Conservation (phyloP, 2,329 filamentous ascomycete genomes). For the Diaporthe sp. region DNA sequence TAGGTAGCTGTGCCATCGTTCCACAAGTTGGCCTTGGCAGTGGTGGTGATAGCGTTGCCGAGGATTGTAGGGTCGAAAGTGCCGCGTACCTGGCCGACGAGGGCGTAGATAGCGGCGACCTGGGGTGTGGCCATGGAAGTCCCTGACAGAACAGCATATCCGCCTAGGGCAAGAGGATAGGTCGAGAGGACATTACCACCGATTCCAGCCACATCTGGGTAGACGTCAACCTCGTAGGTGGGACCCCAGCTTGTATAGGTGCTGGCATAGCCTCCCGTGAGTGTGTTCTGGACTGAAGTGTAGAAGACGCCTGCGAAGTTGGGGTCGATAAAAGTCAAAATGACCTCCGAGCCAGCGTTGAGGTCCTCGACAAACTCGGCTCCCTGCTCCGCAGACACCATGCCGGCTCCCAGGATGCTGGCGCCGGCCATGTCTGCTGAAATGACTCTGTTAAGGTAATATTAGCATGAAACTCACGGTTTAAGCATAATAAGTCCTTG, state of each 20-base stretch:
- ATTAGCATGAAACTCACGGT: background rate
- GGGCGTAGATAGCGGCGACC: slow-evolving; percentile 45
- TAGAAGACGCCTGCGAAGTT: background rate
- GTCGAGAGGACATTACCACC: slow-evolving; percentile 49
- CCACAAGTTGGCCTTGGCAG: slow-evolving; percentile 44
- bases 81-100: slow-evolving; percentile 45
- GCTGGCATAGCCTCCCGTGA: slow-evolving; percentile 54
- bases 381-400: slow-evolving; percentile 38
- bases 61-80: slow-evolving; percentile 43
- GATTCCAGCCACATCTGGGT: slow-evolving; percentile 46
- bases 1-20: slow-evolving; percentile 42
- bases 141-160: slow-evolving; percentile 47
- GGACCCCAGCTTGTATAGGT: slow-evolving; percentile 40
- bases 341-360: slow-evolving; percentile 38
- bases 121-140: slow-evolving; percentile 51
- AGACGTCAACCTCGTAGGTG: slow-evolving; percentile 40
- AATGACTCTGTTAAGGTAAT: background rate
- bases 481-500: background rate
- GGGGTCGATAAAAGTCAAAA: slow-evolving; percentile 37
- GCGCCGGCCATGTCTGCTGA: background rate
- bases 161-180: slow-evolving; percentile 44
- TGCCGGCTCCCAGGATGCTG: slow-evolving; percentile 35
- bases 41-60: slow-evolving; percentile 43
- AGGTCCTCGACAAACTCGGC: slow-evolving; percentile 40
- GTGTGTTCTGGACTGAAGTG: slow-evolving; percentile 45